Evolutionary conservation across 139 green algal genomes (phyloP).

Genomic region (Chlorella sp.): DNA sequence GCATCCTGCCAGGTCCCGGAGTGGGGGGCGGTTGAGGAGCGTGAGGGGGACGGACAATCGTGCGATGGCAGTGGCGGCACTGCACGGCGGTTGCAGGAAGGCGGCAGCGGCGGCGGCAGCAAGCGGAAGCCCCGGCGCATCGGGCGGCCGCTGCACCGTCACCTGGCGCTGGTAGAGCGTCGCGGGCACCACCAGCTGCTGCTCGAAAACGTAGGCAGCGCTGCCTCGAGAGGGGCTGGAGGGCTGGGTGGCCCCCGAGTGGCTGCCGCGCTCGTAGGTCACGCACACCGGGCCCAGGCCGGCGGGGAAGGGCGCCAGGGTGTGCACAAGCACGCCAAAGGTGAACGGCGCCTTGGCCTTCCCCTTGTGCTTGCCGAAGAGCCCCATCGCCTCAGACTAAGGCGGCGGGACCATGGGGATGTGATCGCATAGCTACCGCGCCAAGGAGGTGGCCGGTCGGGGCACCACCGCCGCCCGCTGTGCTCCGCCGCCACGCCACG

Average conservation of each 20-base stretch:
- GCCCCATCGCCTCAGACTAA: background rate
- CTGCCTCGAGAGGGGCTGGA: background rate
- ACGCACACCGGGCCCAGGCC: background rate
- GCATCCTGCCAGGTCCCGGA: background rate
- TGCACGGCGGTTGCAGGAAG: background rate
- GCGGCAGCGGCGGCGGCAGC: background rate
- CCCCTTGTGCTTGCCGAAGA: background rate
- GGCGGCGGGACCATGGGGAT: background rate
- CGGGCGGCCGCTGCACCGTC: background rate
- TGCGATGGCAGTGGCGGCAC: too few species aligned
- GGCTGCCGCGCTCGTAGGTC: background rate
- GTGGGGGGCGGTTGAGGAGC: background rate
- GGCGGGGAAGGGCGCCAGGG: background rate
- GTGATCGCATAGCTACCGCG: too few species aligned
- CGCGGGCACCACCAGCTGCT: background rate
- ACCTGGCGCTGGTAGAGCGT: constrained; percentile 11
- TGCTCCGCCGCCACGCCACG: too few species aligned
- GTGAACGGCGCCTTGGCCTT: background rate
- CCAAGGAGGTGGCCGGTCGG: too few species aligned
- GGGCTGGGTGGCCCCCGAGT: constrained; percentile 1
- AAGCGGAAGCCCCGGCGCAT: background rate
- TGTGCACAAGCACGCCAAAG: background rate
- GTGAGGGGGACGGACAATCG: too few species aligned
- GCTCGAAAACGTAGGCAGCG: constrained; percentile 1
- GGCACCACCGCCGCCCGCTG: too few species aligned